Conservation (phyloP, 768 basidiomycete species). For the Gymnopilus junonius region DNA sequence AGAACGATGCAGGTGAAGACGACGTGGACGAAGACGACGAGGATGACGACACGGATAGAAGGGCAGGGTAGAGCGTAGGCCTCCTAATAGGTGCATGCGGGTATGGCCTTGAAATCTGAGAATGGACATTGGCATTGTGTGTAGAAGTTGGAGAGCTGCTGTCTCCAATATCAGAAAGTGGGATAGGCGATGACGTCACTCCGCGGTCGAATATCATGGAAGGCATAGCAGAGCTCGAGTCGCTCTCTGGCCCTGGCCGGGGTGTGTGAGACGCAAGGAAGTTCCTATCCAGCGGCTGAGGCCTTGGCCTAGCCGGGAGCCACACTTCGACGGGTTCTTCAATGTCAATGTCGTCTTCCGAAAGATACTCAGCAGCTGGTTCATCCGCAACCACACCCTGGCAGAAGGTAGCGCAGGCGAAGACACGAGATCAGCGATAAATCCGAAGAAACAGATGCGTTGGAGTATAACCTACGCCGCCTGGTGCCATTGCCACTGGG, state of each 20-base stretch:
- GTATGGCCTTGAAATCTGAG: neutral
- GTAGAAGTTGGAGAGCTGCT: neutral
- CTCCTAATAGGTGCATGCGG: neutral
- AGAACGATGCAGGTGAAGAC: slow-evolving; percentile 21
- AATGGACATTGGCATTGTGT: neutral
- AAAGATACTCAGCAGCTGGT: neutral
- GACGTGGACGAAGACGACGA: neutral
- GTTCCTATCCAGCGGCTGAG: neutral
- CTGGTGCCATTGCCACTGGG: neutral
- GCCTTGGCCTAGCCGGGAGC: neutral
- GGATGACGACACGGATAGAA: neutral
- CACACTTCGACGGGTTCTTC: neutral
- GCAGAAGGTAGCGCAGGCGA: neutral
- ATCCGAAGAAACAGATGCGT: slow-evolving; percentile 16
- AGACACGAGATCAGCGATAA: slow-evolving; percentile 7
- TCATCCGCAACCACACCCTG: slow-evolving; percentile 3
- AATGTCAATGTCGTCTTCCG: slow-evolving; percentile 13
- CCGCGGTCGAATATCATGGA: slow-evolving; percentile 18
- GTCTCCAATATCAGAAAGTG: slow-evolving; percentile 13
- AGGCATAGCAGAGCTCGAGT: neutral
- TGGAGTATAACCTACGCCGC: slow-evolving; percentile 12
- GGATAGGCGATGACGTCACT: slow-evolving; percentile 15
- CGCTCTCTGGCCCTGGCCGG: slow-evolving; percentile 2
- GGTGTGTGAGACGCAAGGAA: neutral
- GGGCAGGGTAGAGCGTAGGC: neutral